Percentiles rank a stretch among this genome's conserved stretches.
Evolutionary conservation across 2,329 filamentous ascomycete genomes (phyloP).

Genomic region (Alternaria brassicicola): DNA sequence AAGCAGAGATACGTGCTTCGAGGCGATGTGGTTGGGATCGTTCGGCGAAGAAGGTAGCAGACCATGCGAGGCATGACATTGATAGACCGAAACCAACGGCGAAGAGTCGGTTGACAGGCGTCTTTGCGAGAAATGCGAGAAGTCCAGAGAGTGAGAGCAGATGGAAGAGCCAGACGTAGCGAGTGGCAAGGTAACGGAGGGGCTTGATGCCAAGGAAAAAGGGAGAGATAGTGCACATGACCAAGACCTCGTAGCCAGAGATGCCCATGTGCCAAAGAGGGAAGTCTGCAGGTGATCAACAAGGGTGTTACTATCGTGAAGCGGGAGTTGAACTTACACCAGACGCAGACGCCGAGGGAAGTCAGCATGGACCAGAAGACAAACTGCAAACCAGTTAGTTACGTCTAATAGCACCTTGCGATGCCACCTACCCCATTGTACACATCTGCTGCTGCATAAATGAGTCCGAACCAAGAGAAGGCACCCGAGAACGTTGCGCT

Average conservation of each 20-base stretch:
- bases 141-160: constrained; percentile 79
- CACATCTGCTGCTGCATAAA: constrained; percentile 85
- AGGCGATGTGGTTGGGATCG: constrained; percentile 74
- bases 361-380: constrained; percentile 96
- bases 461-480: constrained; percentile 74
- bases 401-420: background rate
- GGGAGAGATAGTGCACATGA: constrained; percentile 84
- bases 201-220: constrained; percentile 74
- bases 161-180: constrained; percentile 73
- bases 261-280: constrained; percentile 99
- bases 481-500: constrained; percentile 71
- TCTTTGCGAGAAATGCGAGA: constrained; percentile 75
- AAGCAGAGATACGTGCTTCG: constrained; percentile 81
- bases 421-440: constrained; percentile 78
- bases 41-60: constrained; percentile 79
- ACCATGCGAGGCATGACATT: constrained; percentile 83
- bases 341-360: constrained; percentile 84
- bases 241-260: constrained; percentile 89
- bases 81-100: constrained; percentile 80
- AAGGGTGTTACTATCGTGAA: background rate
- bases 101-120: constrained; percentile 78
- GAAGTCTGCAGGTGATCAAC: constrained; percentile 67
- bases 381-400: constrained; percentile 62
- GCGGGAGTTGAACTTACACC: constrained; percentile 70
- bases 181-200: constrained; percentile 70